Percentiles rank a stretch among this genome's conserved stretches.
phyloP scores from a whole-genome alignment of 208 protist genomes.

The Dictyostelium gargantuum region DNA sequence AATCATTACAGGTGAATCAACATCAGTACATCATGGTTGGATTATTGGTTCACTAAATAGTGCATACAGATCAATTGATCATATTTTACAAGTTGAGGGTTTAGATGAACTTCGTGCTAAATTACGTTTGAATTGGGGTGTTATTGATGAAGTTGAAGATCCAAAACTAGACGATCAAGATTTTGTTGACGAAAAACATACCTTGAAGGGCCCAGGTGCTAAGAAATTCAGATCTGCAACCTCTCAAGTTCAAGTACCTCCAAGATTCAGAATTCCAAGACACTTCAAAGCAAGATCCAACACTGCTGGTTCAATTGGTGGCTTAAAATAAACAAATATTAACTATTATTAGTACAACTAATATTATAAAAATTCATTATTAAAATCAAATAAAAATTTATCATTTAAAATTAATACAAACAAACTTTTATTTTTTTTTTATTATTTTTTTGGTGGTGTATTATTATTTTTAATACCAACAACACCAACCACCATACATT shows the following conservation, averaged over 20 bases:
- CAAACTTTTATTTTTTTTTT: background rate
- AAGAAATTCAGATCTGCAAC: background rate
- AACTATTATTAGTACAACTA: too few species aligned
- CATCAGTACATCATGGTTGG: constrained; percentile 19
- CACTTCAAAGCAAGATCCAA: background rate
- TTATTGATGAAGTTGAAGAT: constrained; percentile 1
- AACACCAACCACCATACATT: constrained; percentile 80
- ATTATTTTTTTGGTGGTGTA: too few species aligned
- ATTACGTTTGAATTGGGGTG: constrained; percentile 1
- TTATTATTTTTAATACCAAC: background rate
- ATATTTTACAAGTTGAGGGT: background rate
- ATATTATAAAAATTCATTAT: too few species aligned
- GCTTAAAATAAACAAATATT: background rate
- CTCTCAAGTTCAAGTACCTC: background rate
- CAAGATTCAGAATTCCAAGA: background rate
- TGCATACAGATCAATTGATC: constrained; percentile 20
- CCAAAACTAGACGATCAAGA: background rate
- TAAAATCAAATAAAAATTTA: too few species aligned
- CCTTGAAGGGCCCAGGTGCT: background rate
- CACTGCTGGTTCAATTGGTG: background rate
- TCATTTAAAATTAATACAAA: too few species aligned
- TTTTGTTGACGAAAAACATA: background rate
- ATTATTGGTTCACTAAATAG: constrained; percentile 5
- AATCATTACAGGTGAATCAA: too few species aligned
- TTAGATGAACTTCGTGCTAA: background rate